phyloP scores from a whole-genome alignment of 2,329 filamentous ascomycete genomes.

The Cladosporium colombiae region DNA sequence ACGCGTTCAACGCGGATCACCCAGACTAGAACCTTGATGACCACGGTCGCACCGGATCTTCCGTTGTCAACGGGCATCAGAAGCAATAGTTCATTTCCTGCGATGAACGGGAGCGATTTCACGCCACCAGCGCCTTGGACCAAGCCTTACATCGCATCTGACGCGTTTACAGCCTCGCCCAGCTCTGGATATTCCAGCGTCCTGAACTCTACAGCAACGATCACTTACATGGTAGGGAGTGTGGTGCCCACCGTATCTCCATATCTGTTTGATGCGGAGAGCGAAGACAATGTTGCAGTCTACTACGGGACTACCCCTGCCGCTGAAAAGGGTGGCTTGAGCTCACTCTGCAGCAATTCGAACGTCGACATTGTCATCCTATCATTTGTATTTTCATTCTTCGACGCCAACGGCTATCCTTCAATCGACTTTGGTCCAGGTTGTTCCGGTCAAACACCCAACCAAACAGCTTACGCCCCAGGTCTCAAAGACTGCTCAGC shows the following conservation, averaged over 20 bases:
- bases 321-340: slow-evolving; percentile 48
- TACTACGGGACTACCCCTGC: slow-evolving; percentile 58
- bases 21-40: background rate
- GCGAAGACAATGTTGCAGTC: slow-evolving; percentile 53
- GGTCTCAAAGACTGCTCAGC: slow-evolving; percentile 43
- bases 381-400: slow-evolving; percentile 58
- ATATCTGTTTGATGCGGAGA: slow-evolving; percentile 42
- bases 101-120: background rate
- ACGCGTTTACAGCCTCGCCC: background rate
- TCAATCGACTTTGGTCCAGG: slow-evolving; percentile 38
- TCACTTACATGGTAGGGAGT: background rate
- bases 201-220: background rate
- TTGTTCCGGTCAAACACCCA: slow-evolving; percentile 32
- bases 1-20: slow-evolving; percentile 10
- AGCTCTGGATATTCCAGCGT: background rate
- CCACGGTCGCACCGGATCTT: background rate
- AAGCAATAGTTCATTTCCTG: background rate
- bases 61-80: background rate
- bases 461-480: slow-evolving; percentile 39
- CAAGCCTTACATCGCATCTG: background rate
- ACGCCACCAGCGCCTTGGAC: slow-evolving; percentile 9
- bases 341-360: slow-evolving; percentile 53
- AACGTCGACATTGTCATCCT: slow-evolving; percentile 58
- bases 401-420: slow-evolving; percentile 44
- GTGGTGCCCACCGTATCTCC: background rate